A percentile compares a stretch with the other conserved stretches of the same genome.
Evolutionary conservation across 2,329 filamentous ascomycete species (phyloP).

Genomic region (Alternaria consortialis): DNA sequence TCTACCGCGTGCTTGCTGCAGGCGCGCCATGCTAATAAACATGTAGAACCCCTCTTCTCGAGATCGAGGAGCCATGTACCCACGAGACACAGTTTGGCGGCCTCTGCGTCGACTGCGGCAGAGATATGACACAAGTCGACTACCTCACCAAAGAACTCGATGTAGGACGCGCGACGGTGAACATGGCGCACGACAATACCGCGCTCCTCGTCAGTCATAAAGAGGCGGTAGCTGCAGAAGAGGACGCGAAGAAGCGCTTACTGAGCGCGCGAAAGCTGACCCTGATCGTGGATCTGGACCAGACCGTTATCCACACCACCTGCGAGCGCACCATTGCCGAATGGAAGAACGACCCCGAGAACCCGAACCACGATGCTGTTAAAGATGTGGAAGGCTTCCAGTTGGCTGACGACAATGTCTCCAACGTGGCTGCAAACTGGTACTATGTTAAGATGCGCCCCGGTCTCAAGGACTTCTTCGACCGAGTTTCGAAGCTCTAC

Average conservation of each 20-base stretch:
- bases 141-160: constrained; percentile 84
- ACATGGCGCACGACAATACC: constrained; percentile 93
- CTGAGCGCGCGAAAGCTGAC: constrained; percentile 84
- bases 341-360: constrained; percentile 88
- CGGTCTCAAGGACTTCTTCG: constrained; percentile 81
- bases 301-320: constrained; percentile 97
- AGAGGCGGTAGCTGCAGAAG: constrained; percentile 83
- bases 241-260: constrained; percentile 84
- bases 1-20: constrained; percentile 9
- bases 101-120: constrained; percentile 89
- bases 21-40: constrained; percentile 12
- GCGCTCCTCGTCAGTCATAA: constrained; percentile 83
- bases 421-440: constrained; percentile 62
- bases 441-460: constrained; percentile 99
- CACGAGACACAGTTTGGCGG: constrained; percentile 93
- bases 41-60: constrained; percentile 67
- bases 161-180: constrained; percentile 87
- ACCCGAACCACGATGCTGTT: constrained; percentile 90
- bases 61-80: constrained; percentile 88
- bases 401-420: constrained; percentile 75
- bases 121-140: constrained; percentile 90
- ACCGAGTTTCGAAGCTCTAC: constrained; percentile 79
- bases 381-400: constrained; percentile 90
- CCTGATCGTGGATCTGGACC: constrained; percentile 94
- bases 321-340: constrained; percentile 96